Conservation (phyloP, 805 yeast genomes). For the Cyberlindnera mrakii region DNA sequence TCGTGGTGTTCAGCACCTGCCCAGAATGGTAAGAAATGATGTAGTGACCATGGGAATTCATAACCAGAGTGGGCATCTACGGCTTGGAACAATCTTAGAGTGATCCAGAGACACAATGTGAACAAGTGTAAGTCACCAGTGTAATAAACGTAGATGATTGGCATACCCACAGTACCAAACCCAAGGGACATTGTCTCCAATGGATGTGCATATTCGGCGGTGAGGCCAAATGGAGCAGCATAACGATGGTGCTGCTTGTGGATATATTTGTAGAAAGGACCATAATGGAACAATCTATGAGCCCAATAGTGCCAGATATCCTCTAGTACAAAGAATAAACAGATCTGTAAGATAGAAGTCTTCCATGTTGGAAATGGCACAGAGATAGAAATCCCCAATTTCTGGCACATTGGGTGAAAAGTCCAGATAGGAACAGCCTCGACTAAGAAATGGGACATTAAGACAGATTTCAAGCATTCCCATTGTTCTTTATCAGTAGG, state of each 20-base stretch:
- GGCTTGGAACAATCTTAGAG: slow-evolving; percentile 87
- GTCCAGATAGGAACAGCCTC: slow-evolving; percentile 97
- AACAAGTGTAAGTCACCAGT: slow-evolving; percentile 77
- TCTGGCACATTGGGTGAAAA: slow-evolving; percentile 87
- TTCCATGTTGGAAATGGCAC: slow-evolving; percentile 79
- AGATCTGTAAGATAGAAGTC: slow-evolving; percentile 59
- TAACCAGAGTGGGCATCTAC: slow-evolving; percentile 97
- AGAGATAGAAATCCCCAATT: slow-evolving; percentile 65
- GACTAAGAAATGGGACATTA: slow-evolving; percentile 81
- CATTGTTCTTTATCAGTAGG: slow-evolving; percentile 83
- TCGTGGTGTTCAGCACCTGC: slow-evolving; percentile 99
- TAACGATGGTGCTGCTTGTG: slow-evolving; percentile 98
- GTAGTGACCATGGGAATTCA: slow-evolving; percentile 95
- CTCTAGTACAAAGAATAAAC: slow-evolving; percentile 76
- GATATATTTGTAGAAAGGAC: slow-evolving; percentile 82
- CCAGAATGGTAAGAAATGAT: slow-evolving; percentile 92
- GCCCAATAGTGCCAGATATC: slow-evolving; percentile 97
- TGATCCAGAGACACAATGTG: slow-evolving; percentile 87
- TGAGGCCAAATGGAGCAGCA: slow-evolving; percentile 95
- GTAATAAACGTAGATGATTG: slow-evolving; percentile 74
- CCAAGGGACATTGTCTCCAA: slow-evolving; percentile 87
- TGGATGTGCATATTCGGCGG: slow-evolving; percentile 98
- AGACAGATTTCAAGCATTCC: slow-evolving; percentile 83
- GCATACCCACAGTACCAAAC: slow-evolving; percentile 94
- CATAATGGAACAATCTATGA: slow-evolving; percentile 86